A percentile compares a stretch with the other conserved stretches of the same genome.
These are phyloP conservation scores for Penicillium diatomitis DNA, from an alignment of 495 filamentous ascomycete genomes.

Conservation along the genomic window DNA sequence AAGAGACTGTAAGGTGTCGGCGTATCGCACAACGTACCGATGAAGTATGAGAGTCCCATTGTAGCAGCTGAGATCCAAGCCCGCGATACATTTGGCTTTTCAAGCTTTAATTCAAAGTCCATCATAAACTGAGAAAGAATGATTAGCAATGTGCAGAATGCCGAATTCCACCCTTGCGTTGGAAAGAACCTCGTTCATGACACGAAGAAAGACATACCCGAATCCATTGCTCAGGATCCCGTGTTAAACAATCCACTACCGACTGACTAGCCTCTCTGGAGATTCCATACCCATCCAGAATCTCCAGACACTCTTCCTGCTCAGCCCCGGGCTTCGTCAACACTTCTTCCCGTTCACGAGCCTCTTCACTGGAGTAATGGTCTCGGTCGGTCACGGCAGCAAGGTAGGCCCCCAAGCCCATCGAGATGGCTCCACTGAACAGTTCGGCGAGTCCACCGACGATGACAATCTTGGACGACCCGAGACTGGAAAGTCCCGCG, in stretches of 20 bases:
- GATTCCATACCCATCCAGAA: constrained; percentile 35
- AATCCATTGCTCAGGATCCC: constrained; percentile 35
- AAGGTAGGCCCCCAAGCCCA: constrained; percentile 60
- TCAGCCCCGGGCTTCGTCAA: constrained; percentile 28
- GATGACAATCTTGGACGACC: constrained; percentile 55
- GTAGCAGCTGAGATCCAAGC: constrained; percentile 40
- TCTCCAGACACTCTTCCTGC: constrained; percentile 33
- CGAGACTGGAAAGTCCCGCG: constrained; percentile 49
- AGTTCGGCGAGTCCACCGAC: constrained; percentile 61
- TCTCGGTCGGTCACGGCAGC: constrained; percentile 39
- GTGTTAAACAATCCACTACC: constrained; percentile 30
- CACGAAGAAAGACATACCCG: constrained; percentile 9
- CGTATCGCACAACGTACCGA: constrained; percentile 22
- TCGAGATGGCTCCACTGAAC: constrained; percentile 57
- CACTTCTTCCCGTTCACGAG: constrained; percentile 35
- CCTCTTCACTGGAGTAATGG: constrained; percentile 37
- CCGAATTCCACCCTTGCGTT: too few species aligned
- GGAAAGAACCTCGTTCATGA: neutral
- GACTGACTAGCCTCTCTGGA: constrained; percentile 15
- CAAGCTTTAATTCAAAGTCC: constrained; percentile 42
- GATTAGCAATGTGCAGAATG: too few species aligned
- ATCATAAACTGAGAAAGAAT: constrained; percentile 36
- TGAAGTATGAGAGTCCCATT: constrained; percentile 45
- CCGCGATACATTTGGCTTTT: constrained; percentile 30
- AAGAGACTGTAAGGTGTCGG: too few species aligned